A percentile compares a stretch with the other conserved stretches of the same genome.
phyloP scores from a whole-genome alignment of 73 alveolate species.

The Paramecium bursaria region DNA sequence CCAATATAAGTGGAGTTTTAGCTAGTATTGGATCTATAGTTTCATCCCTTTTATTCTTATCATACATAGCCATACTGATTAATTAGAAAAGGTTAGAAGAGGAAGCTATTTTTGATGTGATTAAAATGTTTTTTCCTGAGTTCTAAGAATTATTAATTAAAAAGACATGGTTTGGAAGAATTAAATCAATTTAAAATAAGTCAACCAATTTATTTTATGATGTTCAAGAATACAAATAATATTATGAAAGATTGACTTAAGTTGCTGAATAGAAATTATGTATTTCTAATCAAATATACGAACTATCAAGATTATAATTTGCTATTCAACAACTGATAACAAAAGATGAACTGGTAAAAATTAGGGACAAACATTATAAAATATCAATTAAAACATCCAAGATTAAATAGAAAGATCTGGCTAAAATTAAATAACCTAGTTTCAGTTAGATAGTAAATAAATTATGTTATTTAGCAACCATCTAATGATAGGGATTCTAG shows the following conservation, averaged over 20 bases:
- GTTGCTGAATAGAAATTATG: slow-evolving; percentile 29
- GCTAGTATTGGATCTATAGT: slow-evolving; percentile 50
- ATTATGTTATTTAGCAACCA: too few relatives aligned
- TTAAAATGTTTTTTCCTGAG: slow-evolving; percentile 35
- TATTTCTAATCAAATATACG: slow-evolving; percentile 34
- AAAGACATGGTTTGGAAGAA: slow-evolving; percentile 22
- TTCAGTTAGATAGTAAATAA: too few relatives aligned
- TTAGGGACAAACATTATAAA: too few relatives aligned
- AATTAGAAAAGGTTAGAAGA: not conserved
- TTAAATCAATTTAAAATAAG: slow-evolving; percentile 15
- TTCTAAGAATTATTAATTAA: slow-evolving; percentile 1
- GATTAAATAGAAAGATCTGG: too few relatives aligned
- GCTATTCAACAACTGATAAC: too few relatives aligned
- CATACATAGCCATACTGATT: not conserved
- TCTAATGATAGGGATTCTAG: too few relatives aligned
- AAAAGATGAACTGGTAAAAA: too few relatives aligned
- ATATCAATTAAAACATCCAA: too few relatives aligned
- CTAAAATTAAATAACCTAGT: too few relatives aligned
- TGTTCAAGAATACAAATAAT: not conserved
- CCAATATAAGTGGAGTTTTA: slow-evolving; percentile 28
- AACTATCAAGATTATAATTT: slow-evolving; percentile 17
- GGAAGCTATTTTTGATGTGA: slow-evolving; percentile 11
- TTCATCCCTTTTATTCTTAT: slow-evolving; percentile 25
- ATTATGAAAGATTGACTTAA: slow-evolving; percentile 6
- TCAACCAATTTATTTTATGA: not conserved